Evolutionary conservation across 805 yeast species (phyloP).

Genomic region (Kuraishia cidri): DNA sequence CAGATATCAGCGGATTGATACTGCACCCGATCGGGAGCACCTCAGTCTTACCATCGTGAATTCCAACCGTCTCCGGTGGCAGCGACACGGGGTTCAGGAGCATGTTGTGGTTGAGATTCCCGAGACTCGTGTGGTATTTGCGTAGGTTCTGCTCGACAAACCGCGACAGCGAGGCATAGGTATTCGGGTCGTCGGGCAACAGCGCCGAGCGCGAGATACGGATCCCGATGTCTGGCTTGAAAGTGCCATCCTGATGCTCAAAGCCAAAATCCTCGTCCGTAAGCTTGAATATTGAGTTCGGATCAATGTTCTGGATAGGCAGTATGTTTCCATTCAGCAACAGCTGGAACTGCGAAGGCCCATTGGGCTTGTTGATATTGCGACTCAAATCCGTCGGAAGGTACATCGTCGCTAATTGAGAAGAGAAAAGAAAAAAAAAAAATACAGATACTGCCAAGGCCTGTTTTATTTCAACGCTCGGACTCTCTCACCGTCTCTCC

Average conservation of each 20-base stretch:
- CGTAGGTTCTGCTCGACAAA: slow-evolving; percentile 35
- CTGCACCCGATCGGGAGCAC: slow-evolving; percentile 38
- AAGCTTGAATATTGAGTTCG: slow-evolving; percentile 18
- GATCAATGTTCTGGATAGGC: slow-evolving; percentile 24
- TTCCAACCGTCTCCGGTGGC: slow-evolving; percentile 21
- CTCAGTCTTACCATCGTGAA: slow-evolving; percentile 22
- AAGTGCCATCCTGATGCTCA: slow-evolving; percentile 19
- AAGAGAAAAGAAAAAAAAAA: background rate
- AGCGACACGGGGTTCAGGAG: slow-evolving; percentile 27
- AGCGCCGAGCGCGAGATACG: slow-evolving; percentile 26
- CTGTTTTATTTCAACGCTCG: background rate
- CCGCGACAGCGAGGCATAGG: slow-evolving; percentile 43
- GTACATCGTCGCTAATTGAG: slow-evolving; percentile 16
- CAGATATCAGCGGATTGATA: slow-evolving; percentile 42
- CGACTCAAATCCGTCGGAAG: slow-evolving; percentile 19
- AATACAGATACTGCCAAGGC: background rate
- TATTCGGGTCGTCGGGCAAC: slow-evolving; percentile 31
- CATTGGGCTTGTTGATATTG: slow-evolving; percentile 13
- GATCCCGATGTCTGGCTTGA: slow-evolving; percentile 19
- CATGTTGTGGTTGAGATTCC: slow-evolving; percentile 25
- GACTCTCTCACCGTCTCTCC: background rate
- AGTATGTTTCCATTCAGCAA: slow-evolving; percentile 17
- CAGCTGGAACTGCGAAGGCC: slow-evolving; percentile 14
- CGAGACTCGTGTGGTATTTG: slow-evolving; percentile 23
- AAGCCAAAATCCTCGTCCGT: slow-evolving; percentile 20